Evolutionary conservation across 164 flowering plant genomes (phyloP).

Genomic region (Tinospora cordifolia): DNA sequence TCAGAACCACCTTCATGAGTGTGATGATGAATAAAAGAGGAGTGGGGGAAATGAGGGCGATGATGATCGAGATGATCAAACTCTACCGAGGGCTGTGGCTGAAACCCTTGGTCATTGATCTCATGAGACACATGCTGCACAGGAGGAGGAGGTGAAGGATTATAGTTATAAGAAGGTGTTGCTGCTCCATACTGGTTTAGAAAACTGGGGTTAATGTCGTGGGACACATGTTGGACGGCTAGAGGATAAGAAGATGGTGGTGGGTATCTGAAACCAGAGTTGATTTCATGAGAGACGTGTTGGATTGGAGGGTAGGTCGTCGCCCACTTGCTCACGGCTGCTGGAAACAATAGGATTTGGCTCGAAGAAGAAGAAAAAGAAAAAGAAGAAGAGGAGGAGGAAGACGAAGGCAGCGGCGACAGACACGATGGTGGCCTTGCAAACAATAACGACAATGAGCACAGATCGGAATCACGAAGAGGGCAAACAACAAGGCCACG

Average conservation of each 20-base stretch:
- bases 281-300: no score
- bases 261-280: background rate
- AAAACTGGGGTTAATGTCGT: background rate
- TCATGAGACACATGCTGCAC: background rate
- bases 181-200: no score
- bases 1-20: conserved; percentile 7
- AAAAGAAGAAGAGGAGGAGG: no score
- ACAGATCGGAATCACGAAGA: no score
- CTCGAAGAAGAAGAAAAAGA: no score
- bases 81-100: background rate
- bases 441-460: no score
- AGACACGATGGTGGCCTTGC: no score
- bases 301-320: no score
- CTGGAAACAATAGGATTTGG: no score
- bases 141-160: background rate
- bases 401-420: no score
- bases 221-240: background rate
- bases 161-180: background rate
- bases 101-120: background rate
- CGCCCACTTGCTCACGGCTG: no score
- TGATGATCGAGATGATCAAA: conserved; percentile 1
- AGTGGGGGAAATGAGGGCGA: conserved; percentile 16
- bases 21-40: conserved; percentile 27
- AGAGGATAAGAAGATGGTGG: background rate
- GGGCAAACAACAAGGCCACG: no score